Evolutionary conservation across 345 rosid species (phyloP).

Genomic region (sweet orange (Citrus sinensis)): DNA sequence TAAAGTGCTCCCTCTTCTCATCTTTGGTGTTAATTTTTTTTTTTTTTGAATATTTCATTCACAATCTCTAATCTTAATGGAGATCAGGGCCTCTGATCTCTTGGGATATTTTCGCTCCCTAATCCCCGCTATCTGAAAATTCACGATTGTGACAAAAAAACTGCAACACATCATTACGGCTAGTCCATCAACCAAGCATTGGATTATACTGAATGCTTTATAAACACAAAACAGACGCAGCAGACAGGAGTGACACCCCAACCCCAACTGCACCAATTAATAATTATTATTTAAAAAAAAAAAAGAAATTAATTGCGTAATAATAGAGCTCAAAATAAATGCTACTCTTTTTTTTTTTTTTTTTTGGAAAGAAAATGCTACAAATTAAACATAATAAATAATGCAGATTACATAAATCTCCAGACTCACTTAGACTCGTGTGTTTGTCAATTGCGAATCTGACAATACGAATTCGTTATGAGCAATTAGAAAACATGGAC

Average conservation of each 20-base stretch:
- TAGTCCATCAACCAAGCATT: neutral
- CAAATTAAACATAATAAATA: too few species aligned
- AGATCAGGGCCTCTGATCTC: too few species aligned
- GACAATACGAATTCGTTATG: neutral
- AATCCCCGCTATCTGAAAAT: too few species aligned
- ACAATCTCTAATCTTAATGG: too few species aligned
- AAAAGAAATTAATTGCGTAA: neutral
- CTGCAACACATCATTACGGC: neutral
- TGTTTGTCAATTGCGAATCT: neutral
- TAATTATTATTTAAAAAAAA: neutral
- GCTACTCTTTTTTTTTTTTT: too few species aligned
- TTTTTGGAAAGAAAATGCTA: neutral
- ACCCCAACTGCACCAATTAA: neutral
- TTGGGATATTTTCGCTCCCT: too few species aligned
- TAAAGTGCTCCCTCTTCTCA: too few species aligned
- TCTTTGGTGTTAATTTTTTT: too few species aligned
- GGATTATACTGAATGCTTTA: neutral
- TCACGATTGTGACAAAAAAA: too few species aligned
- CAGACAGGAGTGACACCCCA: neutral
- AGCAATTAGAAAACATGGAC: neutral
- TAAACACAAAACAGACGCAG: too few species aligned
- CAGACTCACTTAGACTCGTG: neutral
- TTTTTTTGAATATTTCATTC: too few species aligned
- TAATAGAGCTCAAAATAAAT: neutral
- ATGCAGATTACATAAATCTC: neutral